Evolutionary conservation across 305 asterid genomes (phyloP).

Genomic region (Withania somnifera): DNA sequence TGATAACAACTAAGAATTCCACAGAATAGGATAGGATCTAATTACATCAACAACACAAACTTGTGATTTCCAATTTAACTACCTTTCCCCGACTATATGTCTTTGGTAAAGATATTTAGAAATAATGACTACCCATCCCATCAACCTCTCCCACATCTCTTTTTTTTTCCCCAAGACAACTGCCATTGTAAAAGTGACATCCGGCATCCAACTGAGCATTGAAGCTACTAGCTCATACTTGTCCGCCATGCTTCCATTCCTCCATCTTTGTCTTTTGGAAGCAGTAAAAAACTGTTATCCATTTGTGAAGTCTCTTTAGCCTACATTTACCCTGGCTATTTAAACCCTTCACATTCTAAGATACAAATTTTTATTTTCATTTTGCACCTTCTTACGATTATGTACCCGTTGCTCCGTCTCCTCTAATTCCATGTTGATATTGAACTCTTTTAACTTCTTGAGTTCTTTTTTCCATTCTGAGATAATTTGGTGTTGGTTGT

Average conservation of each 20-base stretch:
- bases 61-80: too few relatives aligned
- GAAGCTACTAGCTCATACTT: background rate
- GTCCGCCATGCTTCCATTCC: background rate
- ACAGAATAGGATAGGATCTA: too few relatives aligned
- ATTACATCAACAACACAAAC: too few relatives aligned
- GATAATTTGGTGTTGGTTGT: background rate
- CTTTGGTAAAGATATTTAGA: too few relatives aligned
- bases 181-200: background rate
- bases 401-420: background rate
- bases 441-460: background rate
- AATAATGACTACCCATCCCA: background rate
- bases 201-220: background rate
- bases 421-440: background rate
- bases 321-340: background rate
- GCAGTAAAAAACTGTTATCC: background rate
- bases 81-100: too few relatives aligned
- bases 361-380: background rate
- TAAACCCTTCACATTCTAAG: background rate
- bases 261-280: background rate
- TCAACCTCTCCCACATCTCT: background rate
- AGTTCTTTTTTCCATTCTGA: background rate
- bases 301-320: background rate
- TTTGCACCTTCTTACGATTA: background rate
- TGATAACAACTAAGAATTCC: too few relatives aligned
- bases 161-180: background rate